These are phyloP conservation scores for Quercus mongolica DNA, from an alignment of 306 rosid genomes.

Conservation along the genomic window DNA sequence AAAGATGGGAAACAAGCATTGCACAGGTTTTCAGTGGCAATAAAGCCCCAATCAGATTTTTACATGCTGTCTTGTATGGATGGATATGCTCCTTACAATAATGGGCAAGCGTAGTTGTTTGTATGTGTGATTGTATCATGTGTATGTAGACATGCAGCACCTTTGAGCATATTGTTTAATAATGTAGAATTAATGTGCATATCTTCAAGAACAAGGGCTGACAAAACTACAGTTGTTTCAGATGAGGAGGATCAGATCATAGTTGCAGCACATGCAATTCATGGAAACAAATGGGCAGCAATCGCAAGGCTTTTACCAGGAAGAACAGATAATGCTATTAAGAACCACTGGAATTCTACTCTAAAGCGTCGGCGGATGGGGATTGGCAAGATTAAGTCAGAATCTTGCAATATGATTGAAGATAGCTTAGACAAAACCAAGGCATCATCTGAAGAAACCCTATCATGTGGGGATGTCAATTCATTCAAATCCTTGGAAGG, in stretches of 20 bases:
- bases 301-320: conserved; percentile 82
- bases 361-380: conserved; percentile 67
- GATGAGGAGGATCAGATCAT: conserved; percentile 89
- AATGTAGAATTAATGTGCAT: background rate
- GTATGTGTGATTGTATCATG: background rate
- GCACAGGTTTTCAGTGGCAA: background rate
- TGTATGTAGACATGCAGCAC: background rate
- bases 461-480: conserved; percentile 74
- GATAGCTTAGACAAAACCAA: conserved; percentile 83
- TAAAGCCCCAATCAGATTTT: background rate
- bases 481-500: conserved; percentile 74
- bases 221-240: conserved; percentile 32
- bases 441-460: conserved; percentile 89
- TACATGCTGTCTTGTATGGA: background rate
- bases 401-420: conserved; percentile 46
- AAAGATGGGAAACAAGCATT: background rate
- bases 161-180: conserved; percentile 3
- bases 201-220: conserved; percentile 19
- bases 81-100: background rate
- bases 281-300: conserved; percentile 94
- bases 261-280: conserved; percentile 83
- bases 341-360: conserved; percentile 95
- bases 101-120: background rate
- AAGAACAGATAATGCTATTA: conserved; percentile 89
- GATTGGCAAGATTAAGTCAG: conserved; percentile 49